A percentile compares a stretch with the other conserved stretches of the same genome.
These are phyloP conservation scores for Truncatella angustata DNA, from an alignment of 2,329 filamentous ascomycete genomes.

Conservation along the genomic window DNA sequence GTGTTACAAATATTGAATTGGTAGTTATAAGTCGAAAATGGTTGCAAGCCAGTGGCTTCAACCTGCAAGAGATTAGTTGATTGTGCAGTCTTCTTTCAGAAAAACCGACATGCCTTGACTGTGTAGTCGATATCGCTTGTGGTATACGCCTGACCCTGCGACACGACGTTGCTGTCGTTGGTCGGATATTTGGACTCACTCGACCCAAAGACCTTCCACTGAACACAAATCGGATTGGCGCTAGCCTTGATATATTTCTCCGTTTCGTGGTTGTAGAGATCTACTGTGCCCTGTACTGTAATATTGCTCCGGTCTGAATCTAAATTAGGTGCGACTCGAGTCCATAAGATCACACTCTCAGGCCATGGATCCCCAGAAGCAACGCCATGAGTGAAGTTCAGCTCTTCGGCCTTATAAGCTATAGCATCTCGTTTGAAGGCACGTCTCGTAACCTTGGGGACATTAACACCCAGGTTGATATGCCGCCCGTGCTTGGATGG, in stretches of 20 bases:
- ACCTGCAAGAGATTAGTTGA: not conserved
- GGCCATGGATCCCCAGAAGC: constrained; percentile 49
- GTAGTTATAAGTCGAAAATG: constrained; percentile 1
- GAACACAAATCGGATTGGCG: constrained; percentile 59
- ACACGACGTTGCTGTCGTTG: constrained; percentile 39
- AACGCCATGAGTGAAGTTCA: constrained; percentile 66
- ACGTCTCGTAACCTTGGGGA: constrained; percentile 59
- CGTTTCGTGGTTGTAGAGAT: constrained; percentile 47
- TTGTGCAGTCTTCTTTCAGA: too few species aligned
- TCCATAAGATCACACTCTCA: constrained; percentile 58
- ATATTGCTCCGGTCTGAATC: constrained; percentile 46
- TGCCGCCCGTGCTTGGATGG: constrained; percentile 67
- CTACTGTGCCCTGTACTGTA: constrained; percentile 40
- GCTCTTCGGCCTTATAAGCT: constrained; percentile 39
- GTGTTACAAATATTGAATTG: constrained; percentile 32
- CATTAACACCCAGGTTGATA: constrained; percentile 60
- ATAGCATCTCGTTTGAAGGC: constrained; percentile 41
- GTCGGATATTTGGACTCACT: constrained; percentile 32
- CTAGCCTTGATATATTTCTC: constrained; percentile 42
- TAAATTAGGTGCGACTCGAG: constrained; percentile 40
- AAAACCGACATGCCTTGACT: constrained; percentile 54
- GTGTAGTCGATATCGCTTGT: constrained; percentile 75
- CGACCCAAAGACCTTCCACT: constrained; percentile 4
- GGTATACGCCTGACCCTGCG: constrained; percentile 62
- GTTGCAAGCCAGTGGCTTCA: constrained; percentile 1